Evolutionary conservation across 129 eudicot species (phyloP).

Genomic region (Tanacetum coccineum): DNA sequence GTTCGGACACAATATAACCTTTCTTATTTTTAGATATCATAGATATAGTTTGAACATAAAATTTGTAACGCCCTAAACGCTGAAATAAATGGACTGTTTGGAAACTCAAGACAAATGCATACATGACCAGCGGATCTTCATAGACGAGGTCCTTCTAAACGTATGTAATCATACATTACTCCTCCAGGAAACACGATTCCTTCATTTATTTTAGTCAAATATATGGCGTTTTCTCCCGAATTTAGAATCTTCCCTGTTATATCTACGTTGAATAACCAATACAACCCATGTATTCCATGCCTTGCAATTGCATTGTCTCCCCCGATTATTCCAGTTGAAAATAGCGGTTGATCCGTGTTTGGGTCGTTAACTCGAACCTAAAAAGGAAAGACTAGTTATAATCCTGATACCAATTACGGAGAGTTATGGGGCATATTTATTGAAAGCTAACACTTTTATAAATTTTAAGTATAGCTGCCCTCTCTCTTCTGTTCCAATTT

Average conservation of each 20-base stretch:
- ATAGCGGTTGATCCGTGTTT: constrained; percentile 18
- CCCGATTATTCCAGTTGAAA: constrained; percentile 26
- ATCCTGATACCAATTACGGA: neutral
- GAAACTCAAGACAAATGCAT: no score
- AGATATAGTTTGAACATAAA: no score
- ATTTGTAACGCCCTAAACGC: no score
- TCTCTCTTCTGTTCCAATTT: no score
- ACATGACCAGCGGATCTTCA: neutral
- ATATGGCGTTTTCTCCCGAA: constrained; percentile 31
- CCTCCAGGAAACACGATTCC: constrained; percentile 37
- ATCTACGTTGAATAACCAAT: constrained; percentile 23
- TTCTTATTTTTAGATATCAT: no score
- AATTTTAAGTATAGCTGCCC: no score
- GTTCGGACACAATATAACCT: no score
- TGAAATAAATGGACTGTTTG: no score
- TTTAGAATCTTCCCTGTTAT: constrained; percentile 18
- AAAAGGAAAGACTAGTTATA: neutral
- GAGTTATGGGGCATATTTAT: no score
- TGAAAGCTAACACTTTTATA: no score
- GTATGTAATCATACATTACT: constrained; percentile 57
- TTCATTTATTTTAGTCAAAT: constrained; percentile 40
- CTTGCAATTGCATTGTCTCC: constrained; percentile 34
- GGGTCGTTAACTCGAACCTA: constrained; percentile 54
- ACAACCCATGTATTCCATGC: constrained; percentile 32
- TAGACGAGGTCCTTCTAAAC: constrained; percentile 43